Percentiles rank a stretch among this genome's conserved stretches.
Evolutionary conservation across 345 rosid species (phyloP).

Genomic region (Mallotus nudiflorus): DNA sequence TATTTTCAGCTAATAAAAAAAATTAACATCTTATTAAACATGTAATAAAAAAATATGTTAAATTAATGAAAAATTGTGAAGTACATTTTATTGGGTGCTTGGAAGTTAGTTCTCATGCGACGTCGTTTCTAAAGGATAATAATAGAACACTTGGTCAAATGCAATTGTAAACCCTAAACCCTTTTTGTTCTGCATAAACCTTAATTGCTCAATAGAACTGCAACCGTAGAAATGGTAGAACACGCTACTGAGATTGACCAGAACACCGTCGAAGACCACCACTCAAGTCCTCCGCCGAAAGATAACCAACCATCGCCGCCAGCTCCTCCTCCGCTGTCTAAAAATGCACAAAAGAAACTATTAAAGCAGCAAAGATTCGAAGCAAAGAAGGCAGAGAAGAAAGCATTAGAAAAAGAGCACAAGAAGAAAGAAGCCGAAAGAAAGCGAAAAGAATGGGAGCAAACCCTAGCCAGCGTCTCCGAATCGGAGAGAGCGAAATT

Average conservation of each 20-base stretch:
- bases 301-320: neutral
- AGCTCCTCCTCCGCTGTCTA: slow-evolving; percentile 41
- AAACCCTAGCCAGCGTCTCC: slow-evolving; percentile 42
- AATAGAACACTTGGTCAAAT: too few species aligned
- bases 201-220: neutral
- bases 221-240: neutral
- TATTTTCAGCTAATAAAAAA: too few species aligned
- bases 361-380: slow-evolving; percentile 74
- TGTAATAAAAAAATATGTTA: too few species aligned
- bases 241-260: slow-evolving; percentile 29
- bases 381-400: slow-evolving; percentile 87
- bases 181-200: neutral
- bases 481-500: slow-evolving; percentile 72
- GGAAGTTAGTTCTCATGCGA: too few species aligned
- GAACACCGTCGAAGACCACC: slow-evolving; percentile 15
- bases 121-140: too few species aligned
- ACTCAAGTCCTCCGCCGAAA: slow-evolving; percentile 5
- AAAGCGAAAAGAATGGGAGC: slow-evolving; percentile 63
- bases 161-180: neutral
- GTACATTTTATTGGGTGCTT: too few species aligned
- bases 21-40: too few species aligned
- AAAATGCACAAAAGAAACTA: slow-evolving; percentile 79
- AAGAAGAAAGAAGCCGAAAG: slow-evolving; percentile 67
- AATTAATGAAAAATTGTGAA: too few species aligned
- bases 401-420: slow-evolving; percentile 67